Conservation (phyloP, 2,329 filamentous ascomycete genomes). For the Colletotrichum phormii region DNA sequence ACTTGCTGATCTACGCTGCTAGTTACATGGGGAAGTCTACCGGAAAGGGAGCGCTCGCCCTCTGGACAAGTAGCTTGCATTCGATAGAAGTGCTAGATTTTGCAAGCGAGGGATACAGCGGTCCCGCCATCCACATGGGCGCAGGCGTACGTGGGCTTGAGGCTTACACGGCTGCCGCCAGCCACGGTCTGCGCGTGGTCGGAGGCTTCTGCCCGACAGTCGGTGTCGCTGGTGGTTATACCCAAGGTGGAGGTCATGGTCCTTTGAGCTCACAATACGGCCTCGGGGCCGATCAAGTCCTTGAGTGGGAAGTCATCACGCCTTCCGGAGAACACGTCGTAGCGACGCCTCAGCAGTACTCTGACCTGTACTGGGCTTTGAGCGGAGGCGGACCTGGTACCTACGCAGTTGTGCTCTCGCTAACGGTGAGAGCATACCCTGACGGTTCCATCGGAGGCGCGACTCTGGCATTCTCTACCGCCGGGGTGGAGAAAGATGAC, state of each 20-base stretch:
- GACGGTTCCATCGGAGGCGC: neutral
- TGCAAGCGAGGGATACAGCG: slow-evolving; percentile 52
- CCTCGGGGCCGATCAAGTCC: slow-evolving; percentile 62
- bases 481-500: too few species aligned
- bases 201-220: slow-evolving; percentile 61
- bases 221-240: slow-evolving; percentile 65
- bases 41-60: slow-evolving; percentile 47
- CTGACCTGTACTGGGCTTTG: slow-evolving; percentile 67
- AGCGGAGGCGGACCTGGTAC: slow-evolving; percentile 63
- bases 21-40: slow-evolving; percentile 47
- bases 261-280: slow-evolving; percentile 58
- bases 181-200: slow-evolving; percentile 54
- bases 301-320: slow-evolving; percentile 61
- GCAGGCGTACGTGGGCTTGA: slow-evolving; percentile 63
- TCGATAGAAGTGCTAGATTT: neutral
- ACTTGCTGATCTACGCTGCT: too few species aligned
- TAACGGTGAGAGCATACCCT: neutral
- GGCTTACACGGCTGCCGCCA: slow-evolving; percentile 53
- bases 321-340: slow-evolving; percentile 53
- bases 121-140: slow-evolving; percentile 64
- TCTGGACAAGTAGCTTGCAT: slow-evolving; percentile 53
- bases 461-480: neutral
- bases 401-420: slow-evolving; percentile 59
- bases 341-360: slow-evolving; percentile 54
- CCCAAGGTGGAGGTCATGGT: slow-evolving; percentile 65